Conservation (phyloP, 768 basidiomycete genomes). For the Omphalotus guepiniiformis region DNA sequence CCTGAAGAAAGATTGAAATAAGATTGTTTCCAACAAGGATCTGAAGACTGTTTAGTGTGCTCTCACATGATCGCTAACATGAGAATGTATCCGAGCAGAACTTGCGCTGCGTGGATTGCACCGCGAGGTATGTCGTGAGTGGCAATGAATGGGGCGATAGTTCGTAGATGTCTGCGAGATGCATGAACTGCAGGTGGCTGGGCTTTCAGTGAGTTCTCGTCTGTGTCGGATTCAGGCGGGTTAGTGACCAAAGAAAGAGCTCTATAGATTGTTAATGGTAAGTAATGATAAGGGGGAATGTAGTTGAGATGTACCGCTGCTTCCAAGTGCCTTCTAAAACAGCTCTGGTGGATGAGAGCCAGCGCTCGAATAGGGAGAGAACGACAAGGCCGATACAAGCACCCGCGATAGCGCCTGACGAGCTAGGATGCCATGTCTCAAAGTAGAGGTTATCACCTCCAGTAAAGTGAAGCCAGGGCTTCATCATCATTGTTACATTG, state of each 20-base stretch:
- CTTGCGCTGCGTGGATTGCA: constrained; percentile 56
- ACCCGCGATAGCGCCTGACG: constrained; percentile 66
- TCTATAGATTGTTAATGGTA: not conserved
- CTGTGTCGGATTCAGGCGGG: not conserved
- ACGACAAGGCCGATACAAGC: constrained; percentile 69
- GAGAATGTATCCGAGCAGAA: constrained; percentile 59
- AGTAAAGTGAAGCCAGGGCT: constrained; percentile 65
- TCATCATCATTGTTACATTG: constrained; percentile 41
- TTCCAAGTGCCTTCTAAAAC: constrained; percentile 58
- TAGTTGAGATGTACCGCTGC: constrained; percentile 30
- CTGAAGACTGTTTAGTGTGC: not conserved
- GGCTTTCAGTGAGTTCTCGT: constrained; percentile 1
- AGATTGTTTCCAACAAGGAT: not conserved
- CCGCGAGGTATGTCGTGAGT: constrained; percentile 72
- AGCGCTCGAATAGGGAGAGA: constrained; percentile 68
- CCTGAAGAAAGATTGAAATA: constrained; percentile 39
- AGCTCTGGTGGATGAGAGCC: constrained; percentile 53
- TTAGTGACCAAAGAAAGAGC: not conserved
- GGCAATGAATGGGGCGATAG: constrained; percentile 58
- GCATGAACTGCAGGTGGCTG: constrained; percentile 3
- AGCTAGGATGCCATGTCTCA: constrained; percentile 60
- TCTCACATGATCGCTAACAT: constrained; percentile 84
- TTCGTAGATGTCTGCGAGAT: constrained; percentile 24
- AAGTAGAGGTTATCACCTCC: constrained; percentile 65
- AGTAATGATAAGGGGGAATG: not conserved